Evolutionary conservation across 2,329 filamentous ascomycete species (phyloP).

Genomic region (Rasamsonia emersonii): DNA sequence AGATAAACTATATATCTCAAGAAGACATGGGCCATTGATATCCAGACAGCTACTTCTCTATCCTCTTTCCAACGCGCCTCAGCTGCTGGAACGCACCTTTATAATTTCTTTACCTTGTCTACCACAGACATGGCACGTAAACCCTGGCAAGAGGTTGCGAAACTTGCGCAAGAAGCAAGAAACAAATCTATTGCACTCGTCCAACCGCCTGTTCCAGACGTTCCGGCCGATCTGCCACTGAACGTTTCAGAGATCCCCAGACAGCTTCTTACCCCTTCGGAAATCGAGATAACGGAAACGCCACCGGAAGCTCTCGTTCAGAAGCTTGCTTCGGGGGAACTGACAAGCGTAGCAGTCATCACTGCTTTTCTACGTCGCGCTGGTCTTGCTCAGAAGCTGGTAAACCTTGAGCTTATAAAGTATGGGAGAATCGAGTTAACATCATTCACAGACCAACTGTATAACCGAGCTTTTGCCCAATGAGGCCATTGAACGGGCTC

Average conservation of each 20-base stretch:
- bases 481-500: conserved; percentile 34
- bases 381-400: conserved; percentile 43
- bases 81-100: no score
- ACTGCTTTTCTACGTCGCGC: conserved; percentile 49
- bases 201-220: conserved; percentile 25
- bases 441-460: conserved; percentile 42
- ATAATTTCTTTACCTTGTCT: no score
- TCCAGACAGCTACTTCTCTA: no score
- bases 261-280: conserved; percentile 37
- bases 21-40: no score
- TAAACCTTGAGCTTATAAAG: no score
- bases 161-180: conserved; percentile 28
- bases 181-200: conserved; percentile 28
- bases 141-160: conserved; percentile 30
- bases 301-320: conserved; percentile 35
- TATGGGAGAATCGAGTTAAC: no score
- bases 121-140: conserved; percentile 2
- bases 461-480: conserved; percentile 40
- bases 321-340: conserved; percentile 34
- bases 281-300: conserved; percentile 44
- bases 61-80: no score
- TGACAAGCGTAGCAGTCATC: conserved; percentile 38
- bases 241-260: conserved; percentile 30
- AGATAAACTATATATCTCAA: no score
- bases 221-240: conserved; percentile 23